These are phyloP conservation scores for Pogostemon cablin DNA, from an alignment of 257 asterid species.

Conservation along the genomic window DNA sequence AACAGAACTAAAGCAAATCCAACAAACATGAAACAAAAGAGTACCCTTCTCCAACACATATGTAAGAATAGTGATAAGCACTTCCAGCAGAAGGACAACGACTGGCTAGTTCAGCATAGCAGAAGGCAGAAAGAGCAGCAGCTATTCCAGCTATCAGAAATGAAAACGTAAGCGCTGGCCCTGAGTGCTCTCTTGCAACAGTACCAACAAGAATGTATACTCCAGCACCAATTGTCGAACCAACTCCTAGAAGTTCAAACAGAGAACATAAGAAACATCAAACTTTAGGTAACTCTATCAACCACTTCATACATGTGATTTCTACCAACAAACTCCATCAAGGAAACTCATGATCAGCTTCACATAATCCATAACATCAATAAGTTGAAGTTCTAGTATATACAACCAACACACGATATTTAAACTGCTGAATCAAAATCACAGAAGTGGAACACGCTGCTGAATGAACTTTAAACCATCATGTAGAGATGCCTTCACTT, in stretches of 20 bases:
- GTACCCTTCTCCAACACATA: slow-evolving; percentile 96
- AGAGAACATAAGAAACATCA: slow-evolving; percentile 15
- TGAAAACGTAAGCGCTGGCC: slow-evolving; percentile 89
- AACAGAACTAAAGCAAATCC: slow-evolving; percentile 11
- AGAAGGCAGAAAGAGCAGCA: slow-evolving; percentile 95
- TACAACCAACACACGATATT: slow-evolving; percentile 7
- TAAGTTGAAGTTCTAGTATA: background rate
- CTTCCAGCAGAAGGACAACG: slow-evolving; percentile 99
- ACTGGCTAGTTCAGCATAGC: slow-evolving; percentile 92
- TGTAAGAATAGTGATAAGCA: slow-evolving; percentile 96
- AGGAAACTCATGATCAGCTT: background rate
- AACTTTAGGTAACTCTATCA: slow-evolving; percentile 16
- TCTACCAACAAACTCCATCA: slow-evolving; percentile 17
- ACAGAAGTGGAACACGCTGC: background rate
- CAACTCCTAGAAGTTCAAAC: slow-evolving; percentile 70
- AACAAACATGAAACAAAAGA: background rate
- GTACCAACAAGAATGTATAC: slow-evolving; percentile 94
- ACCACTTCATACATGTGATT: slow-evolving; percentile 12
- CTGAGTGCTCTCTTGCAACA: slow-evolving; percentile 96
- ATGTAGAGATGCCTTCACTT: slow-evolving; percentile 11
- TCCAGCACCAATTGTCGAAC: slow-evolving; percentile 95
- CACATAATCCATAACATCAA: slow-evolving; percentile 21
- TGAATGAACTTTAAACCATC: background rate
- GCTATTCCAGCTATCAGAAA: slow-evolving; percentile 95
- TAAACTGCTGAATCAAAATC: background rate